Evolutionary conservation across 164 flowering plant genomes (phyloP).

Genomic region (Berberis thunbergii): DNA sequence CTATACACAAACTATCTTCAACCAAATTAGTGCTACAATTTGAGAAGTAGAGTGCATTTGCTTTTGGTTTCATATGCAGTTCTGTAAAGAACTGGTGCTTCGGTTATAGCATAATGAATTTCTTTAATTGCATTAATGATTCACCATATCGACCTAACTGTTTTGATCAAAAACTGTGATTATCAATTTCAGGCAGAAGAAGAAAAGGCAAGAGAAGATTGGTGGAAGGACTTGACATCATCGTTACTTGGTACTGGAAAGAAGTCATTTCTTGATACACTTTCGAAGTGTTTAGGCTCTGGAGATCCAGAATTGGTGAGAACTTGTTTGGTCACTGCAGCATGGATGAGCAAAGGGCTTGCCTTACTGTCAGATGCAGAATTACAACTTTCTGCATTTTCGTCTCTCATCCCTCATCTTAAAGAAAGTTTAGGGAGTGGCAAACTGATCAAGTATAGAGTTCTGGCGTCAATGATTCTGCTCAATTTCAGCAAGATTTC

Average conservation of each 20-base stretch:
- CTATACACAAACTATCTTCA: no score
- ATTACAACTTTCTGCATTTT: constrained; percentile 44
- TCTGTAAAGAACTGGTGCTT: no score
- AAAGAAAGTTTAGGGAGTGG: constrained; percentile 36
- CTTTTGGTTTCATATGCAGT: no score
- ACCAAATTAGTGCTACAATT: no score
- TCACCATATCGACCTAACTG: no score
- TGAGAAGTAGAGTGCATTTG: no score
- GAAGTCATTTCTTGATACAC: constrained; percentile 32
- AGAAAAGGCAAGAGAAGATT: constrained; percentile 39
- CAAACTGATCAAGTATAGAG: constrained; percentile 31
- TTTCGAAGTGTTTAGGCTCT: constrained; percentile 46
- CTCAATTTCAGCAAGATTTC: constrained; percentile 52
- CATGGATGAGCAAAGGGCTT: constrained; percentile 58
- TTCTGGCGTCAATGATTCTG: constrained; percentile 52
- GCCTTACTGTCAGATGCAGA: constrained; percentile 32
- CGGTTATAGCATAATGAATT: no score
- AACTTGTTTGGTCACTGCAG: constrained; percentile 40
- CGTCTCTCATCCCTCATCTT: constrained; percentile 35
- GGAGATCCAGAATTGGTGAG: constrained; percentile 28
- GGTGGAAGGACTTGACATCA: constrained; percentile 37
- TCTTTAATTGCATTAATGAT: no score
- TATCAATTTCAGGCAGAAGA: constrained; percentile 27
- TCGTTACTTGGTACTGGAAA: constrained; percentile 41
- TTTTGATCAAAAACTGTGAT: background rate